Base-by-base conservation (phyloP, 805 yeast genomes). In the Yarrowia phangngaensis region DNA sequence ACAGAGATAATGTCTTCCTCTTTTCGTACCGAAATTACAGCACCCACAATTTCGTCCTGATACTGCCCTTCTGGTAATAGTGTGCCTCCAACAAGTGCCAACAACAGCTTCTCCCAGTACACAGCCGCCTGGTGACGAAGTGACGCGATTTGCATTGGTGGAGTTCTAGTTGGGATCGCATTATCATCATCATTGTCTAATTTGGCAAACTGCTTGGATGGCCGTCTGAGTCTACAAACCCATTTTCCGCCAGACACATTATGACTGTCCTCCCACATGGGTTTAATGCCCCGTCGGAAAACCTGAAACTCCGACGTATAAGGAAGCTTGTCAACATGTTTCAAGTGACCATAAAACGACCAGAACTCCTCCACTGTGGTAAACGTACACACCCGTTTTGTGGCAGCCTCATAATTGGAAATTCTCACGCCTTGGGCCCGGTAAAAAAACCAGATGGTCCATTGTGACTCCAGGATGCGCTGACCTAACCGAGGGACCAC, bases 291-390 rank as follows among this genome's bases (percentile, higher is more conserved):
- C 23, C 71, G 65, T 55, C 78, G 77, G 64, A 80, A 80, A 8
- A 80, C 61, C 52, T 77, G 74, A 49, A 74, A 67, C 58, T 79
- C 82, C 19, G 78, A 68, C 29, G 59, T 58, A 38, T 57, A 55
- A 8, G 59, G 56, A 24, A 60, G 52, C 34, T 52, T 50, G 50
- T 58, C 56, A 13, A 58, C 47, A 8, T 57, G 54, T 6, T 54
- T 36, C 41, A 60, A 45, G 30, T 92, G 85, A 63, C 86, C 84
- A 71, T 79, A 84, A 56, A 89, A 78, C n/a, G 95, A 95, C 97
- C 97, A 89, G 69, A 89, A 89, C 66, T 88, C 95, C 70, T 89
- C 97, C 43, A 88, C 95, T 15, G 95, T 80, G 51, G 79, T 75
- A 63, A 89, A 88, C 15, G 88, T 76, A 59, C 84, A 85, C 45